phyloP scores from a whole-genome alignment of 148 eudicot genomes.

The Silene uniflora region DNA sequence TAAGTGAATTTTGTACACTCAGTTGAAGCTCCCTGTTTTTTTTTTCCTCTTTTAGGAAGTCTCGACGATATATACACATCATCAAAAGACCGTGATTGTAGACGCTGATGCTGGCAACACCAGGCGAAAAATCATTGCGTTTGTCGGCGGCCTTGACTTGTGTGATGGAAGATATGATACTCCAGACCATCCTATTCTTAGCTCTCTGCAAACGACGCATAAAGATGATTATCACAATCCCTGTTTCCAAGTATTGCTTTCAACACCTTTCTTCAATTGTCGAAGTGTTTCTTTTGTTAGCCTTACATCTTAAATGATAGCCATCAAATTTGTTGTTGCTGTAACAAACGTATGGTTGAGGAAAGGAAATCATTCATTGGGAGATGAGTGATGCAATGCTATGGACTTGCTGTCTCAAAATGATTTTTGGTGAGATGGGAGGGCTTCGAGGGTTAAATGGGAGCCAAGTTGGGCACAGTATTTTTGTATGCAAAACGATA shows the following conservation, averaged over 20 bases:
- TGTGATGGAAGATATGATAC: constrained; percentile 96
- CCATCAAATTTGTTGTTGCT: not conserved
- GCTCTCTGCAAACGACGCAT: constrained; percentile 59
- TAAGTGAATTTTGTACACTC: not conserved
- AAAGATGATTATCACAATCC: constrained; percentile 90
- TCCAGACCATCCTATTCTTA: constrained; percentile 69
- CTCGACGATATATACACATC: constrained; percentile 89
- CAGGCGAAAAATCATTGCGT: constrained; percentile 69
- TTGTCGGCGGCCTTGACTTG: constrained; percentile 89
- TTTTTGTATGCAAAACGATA: too few species aligned
- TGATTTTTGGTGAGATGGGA: not conserved
- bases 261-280: not conserved
- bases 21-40: constrained; percentile 12
- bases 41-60: constrained; percentile 53
- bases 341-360: not conserved
- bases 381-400: not conserved
- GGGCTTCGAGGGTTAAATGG: not conserved
- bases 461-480: not conserved
- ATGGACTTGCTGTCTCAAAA: not conserved
- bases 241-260: constrained; percentile 52
- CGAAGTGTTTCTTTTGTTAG: not conserved
- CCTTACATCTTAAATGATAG: not conserved
- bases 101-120: constrained; percentile 84
- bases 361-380: not conserved
- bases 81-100: constrained; percentile 84